These are phyloP conservation scores for Mrakia hoshinonis DNA, from an alignment of 768 basidiomycete genomes.

Conservation along the genomic window DNA sequence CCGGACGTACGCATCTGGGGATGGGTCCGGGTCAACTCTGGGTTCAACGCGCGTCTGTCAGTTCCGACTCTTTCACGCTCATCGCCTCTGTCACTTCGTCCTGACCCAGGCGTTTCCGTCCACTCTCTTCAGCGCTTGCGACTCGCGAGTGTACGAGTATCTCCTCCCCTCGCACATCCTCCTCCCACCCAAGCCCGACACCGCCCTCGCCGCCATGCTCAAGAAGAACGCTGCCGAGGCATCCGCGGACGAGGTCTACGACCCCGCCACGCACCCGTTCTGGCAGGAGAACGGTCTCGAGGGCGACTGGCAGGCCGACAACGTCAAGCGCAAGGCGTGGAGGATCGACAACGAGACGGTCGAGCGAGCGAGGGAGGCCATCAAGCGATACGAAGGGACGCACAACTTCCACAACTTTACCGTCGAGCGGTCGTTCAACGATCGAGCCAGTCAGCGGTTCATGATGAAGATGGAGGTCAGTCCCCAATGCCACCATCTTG, in stretches of 20 bases:
- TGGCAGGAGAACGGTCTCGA: constrained; percentile 37
- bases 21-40: constrained; percentile 51
- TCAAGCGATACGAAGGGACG: constrained; percentile 67
- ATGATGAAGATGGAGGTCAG: constrained; percentile 78
- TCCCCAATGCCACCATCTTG: neutral
- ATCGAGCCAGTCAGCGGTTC: constrained; percentile 70
- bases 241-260: neutral
- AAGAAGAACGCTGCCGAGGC: constrained; percentile 8
- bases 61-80: constrained; percentile 14
- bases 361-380: constrained; percentile 50
- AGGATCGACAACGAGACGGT: constrained; percentile 53
- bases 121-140: constrained; percentile 76
- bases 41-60: constrained; percentile 44
- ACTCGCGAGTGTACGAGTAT: constrained; percentile 95
- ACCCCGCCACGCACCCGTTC: constrained; percentile 31
- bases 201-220: constrained; percentile 47
- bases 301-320: constrained; percentile 27
- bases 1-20: constrained; percentile 89
- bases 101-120: neutral
- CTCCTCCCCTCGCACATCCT: constrained; percentile 89
- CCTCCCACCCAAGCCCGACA: constrained; percentile 74
- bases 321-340: constrained; percentile 48
- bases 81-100: neutral
- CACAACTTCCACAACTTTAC: constrained; percentile 99
- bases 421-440: constrained; percentile 71